These are phyloP conservation scores for Podila clonocystis DNA, from an alignment of 192 early-diverging fungal species.

Conservation along the genomic window DNA sequence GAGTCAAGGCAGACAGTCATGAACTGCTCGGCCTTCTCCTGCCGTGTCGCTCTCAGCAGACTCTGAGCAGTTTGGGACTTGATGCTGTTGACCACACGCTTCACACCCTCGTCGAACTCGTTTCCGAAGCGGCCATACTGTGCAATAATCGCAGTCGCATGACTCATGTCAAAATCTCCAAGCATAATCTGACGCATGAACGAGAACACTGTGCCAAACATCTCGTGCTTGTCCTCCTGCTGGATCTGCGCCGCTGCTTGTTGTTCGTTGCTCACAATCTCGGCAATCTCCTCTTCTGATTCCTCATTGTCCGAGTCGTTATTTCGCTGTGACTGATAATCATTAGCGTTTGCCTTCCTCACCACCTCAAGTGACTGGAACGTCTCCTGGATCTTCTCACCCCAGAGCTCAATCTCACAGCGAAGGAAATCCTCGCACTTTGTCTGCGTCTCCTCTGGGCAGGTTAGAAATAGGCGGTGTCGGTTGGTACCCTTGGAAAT, in stretches of 20 bases:
- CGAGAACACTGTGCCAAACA: conserved; percentile 50
- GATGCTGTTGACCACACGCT: conserved; percentile 50
- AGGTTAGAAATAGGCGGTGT: conserved; percentile 38
- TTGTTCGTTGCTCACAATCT: conserved; percentile 26
- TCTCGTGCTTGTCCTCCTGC: conserved; percentile 46
- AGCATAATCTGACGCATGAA: conserved; percentile 56
- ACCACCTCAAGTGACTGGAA: conserved; percentile 10
- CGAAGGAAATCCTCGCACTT: conserved; percentile 52
- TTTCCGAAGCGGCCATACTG: conserved; percentile 50
- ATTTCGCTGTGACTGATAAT: background rate
- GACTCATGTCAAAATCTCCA: conserved; percentile 52
- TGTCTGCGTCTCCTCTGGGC: conserved; percentile 40
- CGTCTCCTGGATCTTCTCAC: conserved; percentile 27
- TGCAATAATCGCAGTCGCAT: conserved; percentile 32
- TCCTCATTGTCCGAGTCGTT: conserved; percentile 2
- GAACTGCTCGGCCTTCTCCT: conserved; percentile 33
- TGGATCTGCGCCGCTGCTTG: conserved; percentile 21
- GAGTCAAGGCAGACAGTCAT: conserved; percentile 49
- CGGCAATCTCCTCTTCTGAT: conserved; percentile 8
- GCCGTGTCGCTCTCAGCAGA: conserved; percentile 1
- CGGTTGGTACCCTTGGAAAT: conserved; percentile 13
- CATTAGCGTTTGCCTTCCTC: conserved; percentile 11
- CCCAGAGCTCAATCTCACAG: conserved; percentile 38
- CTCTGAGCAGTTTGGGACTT: conserved; percentile 41
- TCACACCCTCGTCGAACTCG: conserved; percentile 59